Percentiles rank a stretch among this genome's conserved stretches.
These are phyloP conservation scores for Brasilioporus rufonigricans DNA, from an alignment of 768 basidiomycete genomes.

Conservation along the genomic window DNA sequence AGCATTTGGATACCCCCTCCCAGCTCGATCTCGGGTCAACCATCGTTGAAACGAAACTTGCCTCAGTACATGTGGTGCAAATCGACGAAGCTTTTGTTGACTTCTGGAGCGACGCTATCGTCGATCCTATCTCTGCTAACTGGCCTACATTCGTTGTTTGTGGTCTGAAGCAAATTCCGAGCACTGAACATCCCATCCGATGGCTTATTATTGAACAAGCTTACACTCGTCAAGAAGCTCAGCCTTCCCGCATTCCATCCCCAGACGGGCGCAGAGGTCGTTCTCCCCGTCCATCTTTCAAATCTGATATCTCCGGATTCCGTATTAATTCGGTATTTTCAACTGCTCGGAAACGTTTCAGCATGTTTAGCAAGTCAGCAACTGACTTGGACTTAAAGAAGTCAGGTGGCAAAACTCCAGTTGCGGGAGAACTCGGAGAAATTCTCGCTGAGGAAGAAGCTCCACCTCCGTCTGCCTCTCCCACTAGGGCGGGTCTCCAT, in stretches of 20 bases:
- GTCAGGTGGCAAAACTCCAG: slow-evolving; percentile 36
- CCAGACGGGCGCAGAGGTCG: slow-evolving; percentile 30
- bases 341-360: slow-evolving; percentile 61
- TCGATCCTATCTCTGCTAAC: slow-evolving; percentile 59
- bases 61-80: slow-evolving; percentile 42
- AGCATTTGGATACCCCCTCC: slow-evolving; percentile 12
- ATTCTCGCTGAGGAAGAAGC: slow-evolving; percentile 54
- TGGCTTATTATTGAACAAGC: slow-evolving; percentile 73
- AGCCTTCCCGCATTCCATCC: slow-evolving; percentile 26
- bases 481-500: slow-evolving; percentile 31
- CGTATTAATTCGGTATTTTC: slow-evolving; percentile 41
- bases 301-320: slow-evolving; percentile 41
- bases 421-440: slow-evolving; percentile 72
- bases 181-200: slow-evolving; percentile 35
- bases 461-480: slow-evolving; percentile 11
- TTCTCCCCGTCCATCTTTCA: slow-evolving; percentile 44
- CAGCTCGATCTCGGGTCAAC: slow-evolving; percentile 13
- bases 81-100: slow-evolving; percentile 82
- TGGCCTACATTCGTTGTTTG: slow-evolving; percentile 75
- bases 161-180: slow-evolving; percentile 49
- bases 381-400: slow-evolving; percentile 23
- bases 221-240: slow-evolving; percentile 40
- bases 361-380: slow-evolving; percentile 45
- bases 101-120: slow-evolving; percentile 74
- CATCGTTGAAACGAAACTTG: slow-evolving; percentile 38